Evolutionary conservation across 139 green algal genomes (phyloP).

Genomic region (Mychonastes homosphaera): DNA sequence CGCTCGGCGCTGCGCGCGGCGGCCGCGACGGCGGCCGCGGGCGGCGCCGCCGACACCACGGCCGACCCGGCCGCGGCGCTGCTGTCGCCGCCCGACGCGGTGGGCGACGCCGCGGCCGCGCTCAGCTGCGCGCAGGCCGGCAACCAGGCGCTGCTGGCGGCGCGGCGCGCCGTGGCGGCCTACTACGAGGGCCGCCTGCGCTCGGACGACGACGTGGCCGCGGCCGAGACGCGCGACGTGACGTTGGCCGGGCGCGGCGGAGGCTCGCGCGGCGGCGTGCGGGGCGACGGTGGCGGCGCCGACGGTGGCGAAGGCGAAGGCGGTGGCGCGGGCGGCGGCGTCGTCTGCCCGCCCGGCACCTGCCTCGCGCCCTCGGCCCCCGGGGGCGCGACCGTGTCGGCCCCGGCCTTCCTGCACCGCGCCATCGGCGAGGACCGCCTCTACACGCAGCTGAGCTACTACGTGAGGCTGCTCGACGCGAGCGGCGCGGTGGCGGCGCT

Average conservation of each 20-base stretch:
- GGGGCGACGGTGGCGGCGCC: no score
- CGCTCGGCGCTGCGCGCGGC: constrained; percentile 6
- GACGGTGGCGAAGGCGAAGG: no score
- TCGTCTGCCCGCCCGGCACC: no score
- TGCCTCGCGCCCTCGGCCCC: no score
- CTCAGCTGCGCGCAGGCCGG: constrained; percentile 43
- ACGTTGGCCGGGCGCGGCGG: no score
- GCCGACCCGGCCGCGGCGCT: constrained; percentile 14
- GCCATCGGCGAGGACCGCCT: constrained; percentile 38
- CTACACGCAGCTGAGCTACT: constrained; percentile 46
- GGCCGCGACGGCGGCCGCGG: not conserved
- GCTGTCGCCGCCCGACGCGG: constrained; percentile 31
- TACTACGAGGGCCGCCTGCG: constrained; percentile 60
- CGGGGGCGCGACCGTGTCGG: not conserved
- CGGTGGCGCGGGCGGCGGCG: no score
- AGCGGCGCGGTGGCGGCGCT: not conserved
- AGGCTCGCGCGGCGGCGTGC: no score
- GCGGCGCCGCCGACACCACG: not conserved
- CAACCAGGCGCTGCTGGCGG: constrained; percentile 59
- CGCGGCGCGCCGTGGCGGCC: constrained; percentile 8
- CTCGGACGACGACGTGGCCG: constrained; percentile 55
- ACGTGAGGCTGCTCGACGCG: not conserved
- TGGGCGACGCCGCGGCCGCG: constrained; percentile 18
- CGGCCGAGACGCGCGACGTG: constrained; percentile 7
- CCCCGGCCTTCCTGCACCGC: constrained; percentile 21